Evolutionary conservation across 441 rosid species (phyloP).

Genomic region (Aquilaria agallochum): DNA sequence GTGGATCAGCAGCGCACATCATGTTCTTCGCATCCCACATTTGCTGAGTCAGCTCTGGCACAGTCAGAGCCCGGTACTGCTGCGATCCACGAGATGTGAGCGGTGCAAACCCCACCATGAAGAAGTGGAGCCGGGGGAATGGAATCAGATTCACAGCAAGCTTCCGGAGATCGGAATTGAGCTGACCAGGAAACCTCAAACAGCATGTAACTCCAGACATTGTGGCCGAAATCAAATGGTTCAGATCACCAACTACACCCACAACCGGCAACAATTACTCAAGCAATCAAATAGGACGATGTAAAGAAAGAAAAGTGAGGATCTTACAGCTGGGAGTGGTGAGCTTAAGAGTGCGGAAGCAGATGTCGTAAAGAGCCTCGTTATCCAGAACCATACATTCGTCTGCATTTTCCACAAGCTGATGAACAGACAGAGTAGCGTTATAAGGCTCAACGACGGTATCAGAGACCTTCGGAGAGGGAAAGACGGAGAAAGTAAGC

Average conservation of each 20-base stretch:
- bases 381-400: conserved; percentile 21
- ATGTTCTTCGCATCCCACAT: no score
- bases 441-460: conserved; percentile 63
- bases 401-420: conserved; percentile 58
- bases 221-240: conserved; percentile 57
- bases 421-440: conserved; percentile 58
- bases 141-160: conserved; percentile 66
- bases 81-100: conserved; percentile 60
- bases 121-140: no score
- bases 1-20: no score
- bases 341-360: conserved; percentile 63
- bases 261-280: conserved; percentile 4
- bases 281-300: background rate
- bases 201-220: conserved; percentile 67
- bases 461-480: conserved; percentile 47
- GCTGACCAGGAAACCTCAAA: conserved; percentile 62
- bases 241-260: conserved; percentile 55
- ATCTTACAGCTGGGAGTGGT: conserved; percentile 61
- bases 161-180: conserved; percentile 60
- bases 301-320: background rate
- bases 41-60: no score
- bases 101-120: conserved; percentile 22
- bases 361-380: conserved; percentile 57
- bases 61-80: conserved; percentile 47
- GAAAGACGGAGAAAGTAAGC: conserved; percentile 33